These are phyloP conservation scores for Pholiota adiposa DNA, from an alignment of 1,284 basidiomycete species.

Conservation along the genomic window DNA sequence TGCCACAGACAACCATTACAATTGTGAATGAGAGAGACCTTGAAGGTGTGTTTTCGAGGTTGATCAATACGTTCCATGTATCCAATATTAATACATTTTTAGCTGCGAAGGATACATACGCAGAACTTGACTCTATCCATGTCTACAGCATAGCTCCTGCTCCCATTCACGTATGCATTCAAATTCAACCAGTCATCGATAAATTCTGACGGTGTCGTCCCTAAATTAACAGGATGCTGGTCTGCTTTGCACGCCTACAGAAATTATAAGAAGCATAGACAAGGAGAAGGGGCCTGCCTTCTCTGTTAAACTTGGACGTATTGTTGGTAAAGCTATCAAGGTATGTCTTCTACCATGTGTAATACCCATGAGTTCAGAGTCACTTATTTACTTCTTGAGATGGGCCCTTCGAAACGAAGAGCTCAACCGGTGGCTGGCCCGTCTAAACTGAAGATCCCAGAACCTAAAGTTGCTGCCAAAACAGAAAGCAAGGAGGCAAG, in stretches of 20 bases:
- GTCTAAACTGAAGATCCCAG: slow-evolving; percentile 29
- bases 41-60: slow-evolving; percentile 51
- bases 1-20: slow-evolving; percentile 46
- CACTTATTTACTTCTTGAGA: slow-evolving; percentile 9
- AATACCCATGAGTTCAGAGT: background rate
- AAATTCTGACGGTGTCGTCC: background rate
- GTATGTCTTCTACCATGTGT: slow-evolving; percentile 38
- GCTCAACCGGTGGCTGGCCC: slow-evolving; percentile 33
- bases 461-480: slow-evolving; percentile 21
- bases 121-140: slow-evolving; percentile 53
- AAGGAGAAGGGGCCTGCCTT: slow-evolving; percentile 46
- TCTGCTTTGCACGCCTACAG: slow-evolving; percentile 55
- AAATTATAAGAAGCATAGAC: slow-evolving; percentile 53
- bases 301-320: slow-evolving; percentile 52
- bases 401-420: slow-evolving; percentile 24
- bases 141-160: slow-evolving; percentile 71
- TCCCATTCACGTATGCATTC: slow-evolving; percentile 54
- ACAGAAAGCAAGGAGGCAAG: slow-evolving; percentile 23
- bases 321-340: slow-evolving; percentile 55
- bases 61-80: background rate
- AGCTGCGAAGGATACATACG: slow-evolving; percentile 57
- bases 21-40: slow-evolving; percentile 64
- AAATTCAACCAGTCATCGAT: background rate
- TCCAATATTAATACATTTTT: slow-evolving; percentile 1
- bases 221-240: slow-evolving; percentile 55